Evolutionary conservation across 768 basidiomycete species (phyloP), one percentile per base, ranked within the genome.

Genomic region (Tremella yokohamensis): DNA sequence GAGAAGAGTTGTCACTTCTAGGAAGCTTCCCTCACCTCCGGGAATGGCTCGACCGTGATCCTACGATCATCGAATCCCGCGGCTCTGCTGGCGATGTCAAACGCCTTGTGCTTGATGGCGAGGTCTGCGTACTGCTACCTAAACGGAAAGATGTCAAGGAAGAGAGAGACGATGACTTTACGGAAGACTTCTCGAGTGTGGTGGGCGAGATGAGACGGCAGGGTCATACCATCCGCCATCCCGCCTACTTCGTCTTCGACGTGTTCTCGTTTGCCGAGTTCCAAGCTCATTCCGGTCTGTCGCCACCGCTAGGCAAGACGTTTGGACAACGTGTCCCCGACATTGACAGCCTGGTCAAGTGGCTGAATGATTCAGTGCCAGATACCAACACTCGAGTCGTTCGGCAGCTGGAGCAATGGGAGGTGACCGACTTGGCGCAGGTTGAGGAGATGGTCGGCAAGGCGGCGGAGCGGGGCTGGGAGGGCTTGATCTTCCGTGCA

Each of bases 61-160:
- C 52, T 8, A 16, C 34, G 16, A 42, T 47, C 4, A 26, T 64
- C 9, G 58, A 58, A 38, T 48, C 20, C 19, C 12, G 34, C 12
- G 58, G 59, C 9, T 51, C 38, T 1, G 49, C n/a, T 15, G 65
- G 65, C 4, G 40, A 51, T 19, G 52, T 69, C 12, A 70, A 70
- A 52, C 63, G 72, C 11, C 54, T 76, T n/a, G 68, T 76, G 16
- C 52, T 76, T 6, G 74, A 76, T 56, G 74, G 74, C 8, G 74
- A 76, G 57, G 63, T 71, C 15, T 76, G 74, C 49, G 66, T 72
- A 1, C 64, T 74, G 68, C 29, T 65, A 25, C 57, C 54, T 12
- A 39, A 18, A 11, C 16, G 22, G 9, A 22, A 22, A 11, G 26
- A 19, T 1, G 47, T 20, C 1, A 22, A 37, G 2, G 56, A 24